Evolutionary conservation across 2,329 filamentous ascomycete genomes (phyloP).

Genomic region (Shiraia sp.): DNA sequence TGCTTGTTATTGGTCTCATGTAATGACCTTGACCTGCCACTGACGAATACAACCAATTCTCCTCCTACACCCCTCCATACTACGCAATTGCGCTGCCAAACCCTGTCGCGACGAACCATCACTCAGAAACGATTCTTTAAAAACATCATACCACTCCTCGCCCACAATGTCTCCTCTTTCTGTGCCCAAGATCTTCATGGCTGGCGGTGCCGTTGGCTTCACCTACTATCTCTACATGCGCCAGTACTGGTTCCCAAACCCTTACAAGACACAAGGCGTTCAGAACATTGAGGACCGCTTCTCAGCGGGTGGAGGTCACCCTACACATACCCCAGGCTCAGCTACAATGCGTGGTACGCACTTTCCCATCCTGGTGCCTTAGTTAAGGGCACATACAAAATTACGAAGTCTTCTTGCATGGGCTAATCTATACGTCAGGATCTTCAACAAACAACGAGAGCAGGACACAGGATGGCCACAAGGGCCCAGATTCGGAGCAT

Average conservation of each 20-base stretch:
- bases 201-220: slow-evolving; percentile 40
- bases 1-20: slow-evolving; percentile 9
- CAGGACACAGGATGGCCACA: slow-evolving; percentile 27
- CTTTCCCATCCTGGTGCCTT: slow-evolving; percentile 3
- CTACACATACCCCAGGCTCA: slow-evolving; percentile 36
- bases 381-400: slow-evolving; percentile 1
- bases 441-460: slow-evolving; percentile 24
- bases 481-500: slow-evolving; percentile 31
- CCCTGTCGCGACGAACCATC: background rate
- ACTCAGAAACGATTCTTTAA: too few relatives aligned
- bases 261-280: slow-evolving; percentile 41
- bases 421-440: slow-evolving; percentile 15
- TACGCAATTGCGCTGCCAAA: background rate
- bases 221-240: slow-evolving; percentile 43
- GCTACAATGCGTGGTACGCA: slow-evolving; percentile 33
- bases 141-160: slow-evolving; percentile 1
- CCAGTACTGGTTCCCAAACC: slow-evolving; percentile 44
- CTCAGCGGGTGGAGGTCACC: slow-evolving; percentile 35
- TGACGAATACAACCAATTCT: background rate
- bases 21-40: background rate
- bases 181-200: slow-evolving; percentile 44
- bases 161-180: slow-evolving; percentile 34
- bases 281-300: slow-evolving; percentile 42
- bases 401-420: background rate
- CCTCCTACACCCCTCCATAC: background rate